Evolutionary conservation across 495 filamentous ascomycete species (phyloP).

Genomic region (Podospora tetraspora): DNA sequence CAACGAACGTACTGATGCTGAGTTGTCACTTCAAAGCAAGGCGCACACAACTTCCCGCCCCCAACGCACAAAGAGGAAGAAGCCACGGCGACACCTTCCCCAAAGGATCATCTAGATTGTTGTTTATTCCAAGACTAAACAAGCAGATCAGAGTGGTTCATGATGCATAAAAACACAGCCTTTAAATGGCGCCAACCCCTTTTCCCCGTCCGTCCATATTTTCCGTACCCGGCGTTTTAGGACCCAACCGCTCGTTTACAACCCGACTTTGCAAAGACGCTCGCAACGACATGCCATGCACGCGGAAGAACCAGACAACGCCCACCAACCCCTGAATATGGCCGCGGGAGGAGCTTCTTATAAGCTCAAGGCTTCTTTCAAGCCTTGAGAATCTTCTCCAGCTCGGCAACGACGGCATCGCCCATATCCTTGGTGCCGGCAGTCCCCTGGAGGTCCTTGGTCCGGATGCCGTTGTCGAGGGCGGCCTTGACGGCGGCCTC

Average conservation of each 20-base stretch:
- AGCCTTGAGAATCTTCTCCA: constrained; percentile 51
- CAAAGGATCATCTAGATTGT: not conserved
- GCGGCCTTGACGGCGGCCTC: constrained; percentile 76
- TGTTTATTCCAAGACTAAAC: not conserved
- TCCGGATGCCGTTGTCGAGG: constrained; percentile 68
- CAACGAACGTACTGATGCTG: not conserved
- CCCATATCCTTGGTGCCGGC: constrained; percentile 72
- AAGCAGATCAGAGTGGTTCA: not conserved
- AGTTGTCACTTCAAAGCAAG: not conserved
- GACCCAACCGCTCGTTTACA: not conserved
- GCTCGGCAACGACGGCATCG: constrained; percentile 68
- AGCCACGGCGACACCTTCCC: not conserved
- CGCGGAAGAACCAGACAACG: not conserved
- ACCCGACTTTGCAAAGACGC: not conserved
- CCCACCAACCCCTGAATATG: not conserved
- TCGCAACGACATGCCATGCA: not conserved
- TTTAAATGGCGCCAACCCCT: not conserved
- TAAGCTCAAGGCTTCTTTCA: constrained; percentile 3
- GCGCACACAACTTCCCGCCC: too few species aligned
- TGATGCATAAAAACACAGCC: not conserved
- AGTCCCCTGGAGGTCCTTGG: constrained; percentile 73
- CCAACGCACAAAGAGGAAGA: not conserved
- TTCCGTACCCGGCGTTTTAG: not conserved
- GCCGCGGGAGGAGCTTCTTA: not conserved
- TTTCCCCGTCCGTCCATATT: not conserved